A percentile compares a stretch with the other conserved stretches of the same genome.
These are phyloP conservation scores for Xylaria sp. DNA, from an alignment of 2,329 filamentous ascomycete species.

Conservation along the genomic window DNA sequence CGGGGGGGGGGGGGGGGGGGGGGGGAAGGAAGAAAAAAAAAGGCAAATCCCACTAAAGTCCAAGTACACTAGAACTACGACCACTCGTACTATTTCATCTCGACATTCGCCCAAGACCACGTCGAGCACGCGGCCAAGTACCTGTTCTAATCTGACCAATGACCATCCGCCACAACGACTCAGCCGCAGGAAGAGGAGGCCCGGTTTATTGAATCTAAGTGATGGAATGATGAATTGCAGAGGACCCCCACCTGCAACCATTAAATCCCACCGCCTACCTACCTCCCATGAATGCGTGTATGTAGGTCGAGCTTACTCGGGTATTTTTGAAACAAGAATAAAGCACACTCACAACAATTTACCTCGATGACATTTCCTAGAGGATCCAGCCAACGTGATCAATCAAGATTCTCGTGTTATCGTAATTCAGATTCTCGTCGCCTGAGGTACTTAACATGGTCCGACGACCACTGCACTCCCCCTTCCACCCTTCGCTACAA, in stretches of 20 bases:
- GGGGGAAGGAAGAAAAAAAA: too few relatives aligned
- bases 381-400: neutral
- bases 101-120: constrained; percentile 89
- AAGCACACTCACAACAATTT: neutral
- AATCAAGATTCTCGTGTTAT: neutral
- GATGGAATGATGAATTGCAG: too few relatives aligned
- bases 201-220: neutral
- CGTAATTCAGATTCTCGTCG: constrained; percentile 13
- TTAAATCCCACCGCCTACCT: neutral
- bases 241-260: too few relatives aligned
- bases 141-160: constrained; percentile 56
- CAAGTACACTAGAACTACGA: constrained; percentile 76
- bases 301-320: neutral
- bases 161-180: neutral
- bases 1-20: too few relatives aligned
- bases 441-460: neutral
- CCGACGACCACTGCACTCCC: neutral
- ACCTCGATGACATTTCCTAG: neutral
- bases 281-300: neutral
- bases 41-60: neutral
- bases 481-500: neutral
- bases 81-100: constrained; percentile 98
- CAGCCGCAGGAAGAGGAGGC: neutral
- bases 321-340: neutral
- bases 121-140: constrained; percentile 91